Percentiles rank a stretch among this genome's conserved stretches.
phyloP scores from a whole-genome alignment of 805 yeast genomes.

The Candida ascalaphidarum region DNA sequence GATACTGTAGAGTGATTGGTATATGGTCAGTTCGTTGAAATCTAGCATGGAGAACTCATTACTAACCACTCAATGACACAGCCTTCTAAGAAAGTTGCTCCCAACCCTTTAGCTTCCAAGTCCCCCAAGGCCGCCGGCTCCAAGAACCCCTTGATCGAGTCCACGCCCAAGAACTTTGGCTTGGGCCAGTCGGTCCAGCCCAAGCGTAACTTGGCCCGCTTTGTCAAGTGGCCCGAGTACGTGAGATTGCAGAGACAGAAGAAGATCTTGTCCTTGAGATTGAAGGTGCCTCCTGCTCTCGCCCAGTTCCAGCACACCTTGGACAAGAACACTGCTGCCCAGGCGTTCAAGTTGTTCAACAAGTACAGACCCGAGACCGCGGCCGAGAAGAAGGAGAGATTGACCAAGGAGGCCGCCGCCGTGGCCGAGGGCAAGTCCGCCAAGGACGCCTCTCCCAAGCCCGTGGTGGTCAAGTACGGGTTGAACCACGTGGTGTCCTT shows the following conservation, averaged over 20 bases:
- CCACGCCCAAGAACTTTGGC: constrained; percentile 90
- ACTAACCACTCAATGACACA: constrained; percentile 39
- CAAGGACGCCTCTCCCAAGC: constrained; percentile 95
- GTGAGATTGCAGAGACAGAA: constrained; percentile 98
- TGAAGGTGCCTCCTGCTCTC: constrained; percentile 98
- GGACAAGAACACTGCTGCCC: constrained; percentile 98
- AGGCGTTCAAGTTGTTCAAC: constrained; percentile 94
- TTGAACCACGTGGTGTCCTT: constrained; percentile 97
- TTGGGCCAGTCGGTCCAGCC: constrained; percentile 94
- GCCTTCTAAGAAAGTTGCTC: constrained; percentile 50
- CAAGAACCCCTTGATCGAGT: constrained; percentile 40
- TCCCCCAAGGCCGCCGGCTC: constrained; percentile 17
- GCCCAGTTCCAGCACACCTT: constrained; percentile 93
- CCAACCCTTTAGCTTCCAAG: constrained; percentile 37
- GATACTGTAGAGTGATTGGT: constrained; percentile 35
- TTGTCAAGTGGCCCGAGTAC: constrained; percentile 98
- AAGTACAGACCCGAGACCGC: constrained; percentile 98
- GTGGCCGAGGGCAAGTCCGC: constrained; percentile 96
- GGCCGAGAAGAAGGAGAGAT: constrained; percentile 98
- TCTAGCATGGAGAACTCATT: constrained; percentile 13
- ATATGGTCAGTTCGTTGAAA: constrained; percentile 17
- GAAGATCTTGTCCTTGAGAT: constrained; percentile 90
- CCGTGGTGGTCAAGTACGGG: constrained; percentile 96
- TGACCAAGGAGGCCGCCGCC: constrained; percentile 98
- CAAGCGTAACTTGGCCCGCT: constrained; percentile 94